Conservation (phyloP, 345 rosid species). For the Eucalyptus dawsonii region DNA sequence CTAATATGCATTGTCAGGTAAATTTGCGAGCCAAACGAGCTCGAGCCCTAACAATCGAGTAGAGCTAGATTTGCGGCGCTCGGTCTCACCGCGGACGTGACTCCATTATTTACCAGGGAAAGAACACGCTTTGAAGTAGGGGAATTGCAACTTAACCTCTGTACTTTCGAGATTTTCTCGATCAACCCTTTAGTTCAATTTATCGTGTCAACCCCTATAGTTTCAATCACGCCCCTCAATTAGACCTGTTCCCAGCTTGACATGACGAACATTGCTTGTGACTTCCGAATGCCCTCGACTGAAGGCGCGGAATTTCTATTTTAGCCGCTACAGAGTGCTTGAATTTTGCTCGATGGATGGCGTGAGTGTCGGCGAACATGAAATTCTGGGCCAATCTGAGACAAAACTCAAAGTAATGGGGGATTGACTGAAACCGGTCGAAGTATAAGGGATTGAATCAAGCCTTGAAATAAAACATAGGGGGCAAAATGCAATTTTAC, state of each 20-base stretch:
- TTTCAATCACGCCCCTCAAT: background rate
- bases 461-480: background rate
- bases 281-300: background rate
- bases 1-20: background rate
- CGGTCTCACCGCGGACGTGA: background rate
- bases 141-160: background rate
- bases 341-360: background rate
- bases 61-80: background rate
- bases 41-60: background rate
- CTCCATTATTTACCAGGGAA: background rate
- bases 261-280: background rate
- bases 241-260: background rate
- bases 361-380: fast-evolving
- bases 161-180: background rate
- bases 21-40: background rate
- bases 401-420: background rate
- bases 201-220: background rate
- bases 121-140: background rate
- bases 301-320: background rate
- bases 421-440: background rate
- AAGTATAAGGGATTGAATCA: background rate
- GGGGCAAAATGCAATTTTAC: background rate
- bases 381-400: background rate
- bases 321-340: background rate
- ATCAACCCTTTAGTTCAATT: background rate